phyloP scores from a whole-genome alignment of 257 asterid genomes.

The Solanum tarapatanum region DNA sequence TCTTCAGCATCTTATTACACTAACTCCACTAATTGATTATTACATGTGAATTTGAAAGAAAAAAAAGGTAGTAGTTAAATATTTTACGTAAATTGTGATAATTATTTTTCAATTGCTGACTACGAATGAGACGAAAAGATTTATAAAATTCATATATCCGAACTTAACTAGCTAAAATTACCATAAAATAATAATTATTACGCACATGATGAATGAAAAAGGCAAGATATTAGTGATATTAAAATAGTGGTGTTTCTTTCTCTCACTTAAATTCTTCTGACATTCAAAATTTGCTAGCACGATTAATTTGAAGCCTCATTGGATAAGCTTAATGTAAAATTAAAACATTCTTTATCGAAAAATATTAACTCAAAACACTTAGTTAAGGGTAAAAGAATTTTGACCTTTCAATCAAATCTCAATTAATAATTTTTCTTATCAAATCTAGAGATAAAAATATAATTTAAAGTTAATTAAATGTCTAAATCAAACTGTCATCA shows the following conservation, averaged over 20 bases:
- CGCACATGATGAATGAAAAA: neutral
- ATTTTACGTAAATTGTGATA: neutral
- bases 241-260: neutral
- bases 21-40: neutral
- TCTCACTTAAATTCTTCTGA: neutral
- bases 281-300: neutral
- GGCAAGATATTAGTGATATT: neutral
- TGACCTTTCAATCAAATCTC: no score
- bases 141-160: neutral
- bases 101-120: neutral
- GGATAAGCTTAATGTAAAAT: neutral
- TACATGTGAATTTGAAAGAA: neutral
- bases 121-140: neutral
- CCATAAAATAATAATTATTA: neutral
- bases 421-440: neutral
- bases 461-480: neutral
- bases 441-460: neutral
- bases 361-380: neutral
- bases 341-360: neutral
- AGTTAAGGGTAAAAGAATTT: neutral
- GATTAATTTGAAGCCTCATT: neutral
- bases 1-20: neutral
- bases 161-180: neutral
- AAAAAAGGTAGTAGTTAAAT: neutral
- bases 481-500: neutral